Evolutionary conservation across 2,329 filamentous ascomycete genomes (phyloP).

Genomic region (Chrysoporthe cubensis): DNA sequence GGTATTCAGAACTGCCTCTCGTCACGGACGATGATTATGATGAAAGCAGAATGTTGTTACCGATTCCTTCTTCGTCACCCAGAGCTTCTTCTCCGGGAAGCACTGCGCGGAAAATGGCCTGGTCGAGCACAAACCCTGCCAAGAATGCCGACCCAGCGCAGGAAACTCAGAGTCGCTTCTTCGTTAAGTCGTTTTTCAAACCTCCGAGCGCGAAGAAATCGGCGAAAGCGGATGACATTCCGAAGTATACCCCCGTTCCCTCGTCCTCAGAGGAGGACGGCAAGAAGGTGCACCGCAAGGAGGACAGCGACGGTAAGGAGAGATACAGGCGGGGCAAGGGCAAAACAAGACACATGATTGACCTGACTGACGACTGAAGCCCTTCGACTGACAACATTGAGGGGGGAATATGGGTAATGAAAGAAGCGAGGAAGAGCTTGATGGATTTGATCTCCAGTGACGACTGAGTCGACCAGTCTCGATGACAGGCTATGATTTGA

Average conservation of each 20-base stretch:
- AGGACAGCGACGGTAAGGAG: too few species aligned
- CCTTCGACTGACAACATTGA: background rate
- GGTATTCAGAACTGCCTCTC: background rate
- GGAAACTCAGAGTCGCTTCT: background rate
- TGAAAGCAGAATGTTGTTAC: slow-evolving; percentile 5
- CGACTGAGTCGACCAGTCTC: background rate
- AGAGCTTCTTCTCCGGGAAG: background rate
- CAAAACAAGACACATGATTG: slow-evolving; percentile 13
- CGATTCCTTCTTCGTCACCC: slow-evolving; percentile 19
- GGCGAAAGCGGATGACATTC: background rate
- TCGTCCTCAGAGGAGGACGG: slow-evolving; percentile 1
- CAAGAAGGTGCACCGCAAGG: slow-evolving; percentile 6
- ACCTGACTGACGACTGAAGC: slow-evolving; percentile 20
- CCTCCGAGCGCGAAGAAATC: background rate
- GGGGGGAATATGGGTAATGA: background rate
- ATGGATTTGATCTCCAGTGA: background rate
- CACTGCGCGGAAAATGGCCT: background rate
- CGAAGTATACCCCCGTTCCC: background rate
- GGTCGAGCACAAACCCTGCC: background rate
- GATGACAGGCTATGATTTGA: background rate
- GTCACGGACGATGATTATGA: background rate
- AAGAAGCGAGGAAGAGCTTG: background rate
- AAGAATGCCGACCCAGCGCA: background rate
- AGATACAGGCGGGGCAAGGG: background rate
- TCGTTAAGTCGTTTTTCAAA: background rate